phyloP scores from a whole-genome alignment of 495 filamentous ascomycete species.

The Penicillium waksmanii region DNA sequence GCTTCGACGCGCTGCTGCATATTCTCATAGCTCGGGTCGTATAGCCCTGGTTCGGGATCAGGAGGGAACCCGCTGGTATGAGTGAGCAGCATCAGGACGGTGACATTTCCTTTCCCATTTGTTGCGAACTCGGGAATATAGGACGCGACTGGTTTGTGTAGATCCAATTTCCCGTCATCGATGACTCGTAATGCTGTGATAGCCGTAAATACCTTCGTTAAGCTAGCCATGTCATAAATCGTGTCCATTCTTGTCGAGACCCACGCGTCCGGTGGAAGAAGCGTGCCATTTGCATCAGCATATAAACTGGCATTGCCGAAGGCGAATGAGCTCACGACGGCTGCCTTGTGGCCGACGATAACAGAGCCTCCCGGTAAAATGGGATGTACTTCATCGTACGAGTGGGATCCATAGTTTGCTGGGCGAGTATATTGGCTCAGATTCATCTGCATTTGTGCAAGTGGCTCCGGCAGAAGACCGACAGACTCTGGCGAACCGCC shows the following conservation, averaged over 20 bases:
- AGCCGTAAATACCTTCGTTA: constrained; percentile 29
- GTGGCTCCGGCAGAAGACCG: constrained; percentile 24
- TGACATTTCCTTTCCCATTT: constrained; percentile 33
- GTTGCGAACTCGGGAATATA: constrained; percentile 30
- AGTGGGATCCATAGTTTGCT: constrained; percentile 25
- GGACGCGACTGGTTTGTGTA: constrained; percentile 25
- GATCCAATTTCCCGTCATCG: constrained; percentile 22
- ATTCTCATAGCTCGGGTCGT: constrained; percentile 14
- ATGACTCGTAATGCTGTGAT: constrained; percentile 26
- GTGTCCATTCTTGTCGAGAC: constrained; percentile 27
- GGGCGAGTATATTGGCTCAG: constrained; percentile 29
- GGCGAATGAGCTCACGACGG: constrained; percentile 33
- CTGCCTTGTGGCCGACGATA: constrained; percentile 27
- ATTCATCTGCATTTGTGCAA: constrained; percentile 25
- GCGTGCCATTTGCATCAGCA: constrained; percentile 30
- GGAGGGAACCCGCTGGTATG: constrained; percentile 33
- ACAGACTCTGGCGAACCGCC: constrained; percentile 30
- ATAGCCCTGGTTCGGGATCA: constrained; percentile 24
- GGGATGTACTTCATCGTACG: constrained; percentile 22
- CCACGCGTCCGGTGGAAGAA: constrained; percentile 21
- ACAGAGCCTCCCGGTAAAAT: constrained; percentile 30
- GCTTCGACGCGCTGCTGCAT: constrained; percentile 27
- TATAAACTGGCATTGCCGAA: constrained; percentile 33
- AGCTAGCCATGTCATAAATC: constrained; percentile 36
- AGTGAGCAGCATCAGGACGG: constrained; percentile 30